phyloP scores from a whole-genome alignment of 177 flowering plant genomes.

The Vitis hybrid region DNA sequence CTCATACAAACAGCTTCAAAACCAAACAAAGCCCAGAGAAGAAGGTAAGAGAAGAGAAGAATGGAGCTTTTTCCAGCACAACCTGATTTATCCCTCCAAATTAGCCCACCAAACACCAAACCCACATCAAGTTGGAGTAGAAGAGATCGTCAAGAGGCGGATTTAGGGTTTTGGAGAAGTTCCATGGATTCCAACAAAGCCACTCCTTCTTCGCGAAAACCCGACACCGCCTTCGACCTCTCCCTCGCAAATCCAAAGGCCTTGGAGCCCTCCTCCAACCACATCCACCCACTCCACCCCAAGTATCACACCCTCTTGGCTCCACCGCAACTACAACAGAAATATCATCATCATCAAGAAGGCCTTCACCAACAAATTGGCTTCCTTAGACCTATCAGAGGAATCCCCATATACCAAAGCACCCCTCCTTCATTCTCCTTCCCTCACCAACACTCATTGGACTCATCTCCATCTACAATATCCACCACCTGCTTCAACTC shows the following conservation, averaged over 20 bases:
- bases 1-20: too few species aligned
- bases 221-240: constrained; percentile 37
- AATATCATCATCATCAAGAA: constrained; percentile 12
- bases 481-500: constrained; percentile 8
- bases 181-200: constrained; percentile 50
- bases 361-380: constrained; percentile 39
- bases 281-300: constrained; percentile 12
- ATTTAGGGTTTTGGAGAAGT: constrained; percentile 75
- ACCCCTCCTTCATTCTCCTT: constrained; percentile 29
- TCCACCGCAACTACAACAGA: constrained; percentile 16
- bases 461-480: constrained; percentile 16
- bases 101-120: constrained; percentile 84
- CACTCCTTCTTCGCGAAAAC: constrained; percentile 28
- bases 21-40: neutral
- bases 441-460: constrained; percentile 15
- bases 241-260: constrained; percentile 52
- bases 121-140: constrained; percentile 48
- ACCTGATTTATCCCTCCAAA: constrained; percentile 90
- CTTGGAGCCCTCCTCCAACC: constrained; percentile 6
- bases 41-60: constrained; percentile 5
- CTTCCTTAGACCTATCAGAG: constrained; percentile 76
- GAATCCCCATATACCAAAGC: constrained; percentile 79
- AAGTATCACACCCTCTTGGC: constrained; percentile 21
- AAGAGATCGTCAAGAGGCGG: constrained; percentile 46
- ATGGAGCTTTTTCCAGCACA: constrained; percentile 94